Conservation (phyloP, 148 eudicot genomes). For the Camellia sinensis region DNA sequence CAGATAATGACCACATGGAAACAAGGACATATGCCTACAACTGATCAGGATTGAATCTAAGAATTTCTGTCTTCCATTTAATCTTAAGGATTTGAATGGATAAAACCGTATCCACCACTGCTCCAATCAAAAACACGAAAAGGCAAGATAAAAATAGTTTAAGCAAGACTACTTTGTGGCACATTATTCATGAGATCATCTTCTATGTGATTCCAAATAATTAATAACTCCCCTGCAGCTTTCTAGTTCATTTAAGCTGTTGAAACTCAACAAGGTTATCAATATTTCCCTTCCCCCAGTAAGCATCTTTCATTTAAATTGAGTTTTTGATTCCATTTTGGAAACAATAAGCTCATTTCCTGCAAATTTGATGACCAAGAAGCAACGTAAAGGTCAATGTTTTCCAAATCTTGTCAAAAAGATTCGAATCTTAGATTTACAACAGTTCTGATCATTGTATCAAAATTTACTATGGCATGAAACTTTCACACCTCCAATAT, state of each 20-base stretch:
- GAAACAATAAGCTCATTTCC: too few relatives aligned
- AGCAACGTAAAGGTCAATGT: too few relatives aligned
- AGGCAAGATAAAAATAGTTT: not conserved
- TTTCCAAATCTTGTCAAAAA: too few relatives aligned
- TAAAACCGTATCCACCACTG: slow-evolving; percentile 1
- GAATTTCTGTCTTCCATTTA: not conserved
- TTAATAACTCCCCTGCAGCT: not conserved
- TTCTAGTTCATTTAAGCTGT: not conserved
- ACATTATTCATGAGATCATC: not conserved
- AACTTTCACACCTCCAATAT: too few relatives aligned
- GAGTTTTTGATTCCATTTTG: too few relatives aligned
- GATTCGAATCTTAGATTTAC: too few relatives aligned
- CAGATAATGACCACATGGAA: not conserved
- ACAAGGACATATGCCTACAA: not conserved
- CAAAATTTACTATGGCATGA: too few relatives aligned
- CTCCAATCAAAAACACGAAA: not conserved
- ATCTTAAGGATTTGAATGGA: not conserved
- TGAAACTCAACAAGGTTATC: not conserved
- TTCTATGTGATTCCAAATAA: not conserved
- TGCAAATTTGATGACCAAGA: too few relatives aligned
- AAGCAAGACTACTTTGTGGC: not conserved
- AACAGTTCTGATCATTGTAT: too few relatives aligned
- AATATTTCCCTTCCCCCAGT: not conserved
- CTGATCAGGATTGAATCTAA: not conserved
- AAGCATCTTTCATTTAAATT: not conserved